Evolutionary conservation across 352 stramenopile species (phyloP), one percentile per base, ranked within the genome.

Genomic region (Pythium aphanidermatum): DNA sequence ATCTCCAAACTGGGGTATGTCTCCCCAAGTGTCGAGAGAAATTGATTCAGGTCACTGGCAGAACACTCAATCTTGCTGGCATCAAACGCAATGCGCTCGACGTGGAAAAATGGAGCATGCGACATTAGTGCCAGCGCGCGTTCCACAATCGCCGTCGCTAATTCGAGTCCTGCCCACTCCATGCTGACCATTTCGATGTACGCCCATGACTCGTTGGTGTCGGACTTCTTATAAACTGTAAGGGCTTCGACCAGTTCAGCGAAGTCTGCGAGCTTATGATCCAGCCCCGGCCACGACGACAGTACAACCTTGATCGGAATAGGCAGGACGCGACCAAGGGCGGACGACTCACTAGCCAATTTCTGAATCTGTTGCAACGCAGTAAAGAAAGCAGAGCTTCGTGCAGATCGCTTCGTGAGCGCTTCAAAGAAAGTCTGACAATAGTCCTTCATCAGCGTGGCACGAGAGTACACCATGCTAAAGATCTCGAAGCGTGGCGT

Each of bases 271-370:
- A 52, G 17, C 19, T 44, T 37, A 24, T 41, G 19, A 26, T 29
- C 16, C 24, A 32, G 30, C 42, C 49, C 48, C 23, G 47, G 40
- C 40, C 32, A 48, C 19, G 44, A 19, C 17, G 48, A 55, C 12
- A 55, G 19, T 16, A 24, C 26, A 19, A 55, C 35, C 26, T 47
- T 47, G 31, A 48, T 38, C 14, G 48, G 30, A 13, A 55, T 26
- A 8, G 17, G 9, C 7, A 29, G 2, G 17, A 45, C 5, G n/a
- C 13, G 5, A 10, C 35, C 9, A 35, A 5, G n/a, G 17, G 13
- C 24, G n/a, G 11, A n/a, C 12, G 46, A 34, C 2, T 10, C 19
- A 14, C 17, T 30, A 6, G 41, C 41, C 26, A 48, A 29, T 13
- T 17, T 7, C n/a, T 17, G 5, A 21, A 48, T 26, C 19, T 38